Base-by-base conservation (phyloP, 805 yeast genomes). In the Soucietia sequanensis region DNA sequence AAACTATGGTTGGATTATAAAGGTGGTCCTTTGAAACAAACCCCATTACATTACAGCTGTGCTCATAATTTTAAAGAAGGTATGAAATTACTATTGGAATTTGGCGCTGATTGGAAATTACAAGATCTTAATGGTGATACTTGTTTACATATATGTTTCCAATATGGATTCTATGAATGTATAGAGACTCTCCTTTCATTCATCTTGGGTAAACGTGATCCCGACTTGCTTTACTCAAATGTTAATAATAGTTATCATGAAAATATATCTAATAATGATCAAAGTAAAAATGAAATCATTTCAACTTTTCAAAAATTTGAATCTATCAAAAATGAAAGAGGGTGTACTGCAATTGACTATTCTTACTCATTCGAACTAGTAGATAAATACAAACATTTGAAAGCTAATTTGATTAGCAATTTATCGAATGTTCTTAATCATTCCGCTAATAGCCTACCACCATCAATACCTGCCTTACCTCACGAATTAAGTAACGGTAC, bases 1-100 rank as follows among this genome's bases (percentile, higher is more conserved):
- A 41, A 42, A 15, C 42, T 42, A 18, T 68, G 74, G 74, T 37
- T 67, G 31, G 46, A 68, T 38, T 58, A 42, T 34, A 39, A 39
- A 8, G 72, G 71, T 11, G 70, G 71, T 0, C 34, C 40, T 1
- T 26, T 39, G 6, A 23, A 37, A 6, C 64, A 60, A 25, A 60
- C 72, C 4, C 74, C 74, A 7, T 49, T 65, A 31, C 72, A 66
- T 30, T 56, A 41, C 28, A 54, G 66, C 35, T 62, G 70, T 40
- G 44, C 50, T 8, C 35, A 50, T 33, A 60, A 62, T 9, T 68
- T 68, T 35, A 52, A 44, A 17, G 71, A 65, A 33, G 74, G 72
- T 2, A 37, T 60, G 27, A 60, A 55, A 38, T 48, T 68, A 20
- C 46, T 67, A 11, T 42, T 68, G 7, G 72, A 68, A 33, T 65